Conservation (phyloP, 805 yeast species). For the Lachancea meyersii region DNA sequence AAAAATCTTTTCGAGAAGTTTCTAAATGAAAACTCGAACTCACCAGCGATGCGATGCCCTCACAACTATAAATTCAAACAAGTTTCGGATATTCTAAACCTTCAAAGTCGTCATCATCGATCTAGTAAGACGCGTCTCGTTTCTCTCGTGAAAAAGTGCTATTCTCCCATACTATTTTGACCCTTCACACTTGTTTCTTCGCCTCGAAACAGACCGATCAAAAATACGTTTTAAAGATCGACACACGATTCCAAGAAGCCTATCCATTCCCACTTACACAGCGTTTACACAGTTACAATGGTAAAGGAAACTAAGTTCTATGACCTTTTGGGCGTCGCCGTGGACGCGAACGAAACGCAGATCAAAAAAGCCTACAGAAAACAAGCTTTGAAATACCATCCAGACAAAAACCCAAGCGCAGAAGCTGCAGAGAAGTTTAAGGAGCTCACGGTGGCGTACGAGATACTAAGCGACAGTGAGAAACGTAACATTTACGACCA, state of each 20-base stretch:
- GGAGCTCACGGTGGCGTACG: slow-evolving; percentile 83
- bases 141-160: too few species aligned
- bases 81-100: background rate
- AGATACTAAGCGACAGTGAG: slow-evolving; percentile 77
- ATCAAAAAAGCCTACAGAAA: slow-evolving; percentile 79
- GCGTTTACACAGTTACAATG: too few species aligned
- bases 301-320: slow-evolving; percentile 76
- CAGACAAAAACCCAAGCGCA: slow-evolving; percentile 75
- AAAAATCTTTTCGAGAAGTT: slow-evolving; percentile 11
- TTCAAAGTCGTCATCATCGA: too few species aligned
- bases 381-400: slow-evolving; percentile 74
- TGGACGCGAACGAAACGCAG: slow-evolving; percentile 62
- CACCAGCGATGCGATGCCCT: slow-evolving; percentile 2
- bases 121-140: too few species aligned
- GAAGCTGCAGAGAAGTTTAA: slow-evolving; percentile 89
- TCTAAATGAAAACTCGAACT: slow-evolving; percentile 4
- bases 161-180: too few species aligned
- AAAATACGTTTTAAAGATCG: too few species aligned
- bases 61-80: background rate
- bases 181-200: too few species aligned
- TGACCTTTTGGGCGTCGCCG: slow-evolving; percentile 66
- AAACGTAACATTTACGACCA: slow-evolving; percentile 86
- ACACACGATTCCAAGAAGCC: too few species aligned
- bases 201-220: too few species aligned
- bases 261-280: too few species aligned